These are phyloP conservation scores for Salix udensis DNA, from an alignment of 345 rosid genomes.

Conservation along the genomic window DNA sequence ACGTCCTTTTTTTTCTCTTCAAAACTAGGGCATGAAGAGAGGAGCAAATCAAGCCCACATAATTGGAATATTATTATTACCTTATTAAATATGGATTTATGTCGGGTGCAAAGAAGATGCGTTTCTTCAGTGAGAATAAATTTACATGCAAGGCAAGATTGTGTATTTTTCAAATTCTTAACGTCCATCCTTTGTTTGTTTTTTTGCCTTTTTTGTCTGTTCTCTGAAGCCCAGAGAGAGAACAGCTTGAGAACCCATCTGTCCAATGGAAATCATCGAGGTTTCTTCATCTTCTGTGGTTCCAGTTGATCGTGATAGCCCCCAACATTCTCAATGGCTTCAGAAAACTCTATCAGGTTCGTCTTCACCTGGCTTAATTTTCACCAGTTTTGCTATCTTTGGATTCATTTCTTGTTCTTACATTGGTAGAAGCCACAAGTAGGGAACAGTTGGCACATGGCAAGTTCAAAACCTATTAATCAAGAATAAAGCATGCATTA, in stretches of 20 bases:
- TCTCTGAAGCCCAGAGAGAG: background rate
- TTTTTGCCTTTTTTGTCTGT: background rate
- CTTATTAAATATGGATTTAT: background rate
- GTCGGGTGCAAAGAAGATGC: background rate
- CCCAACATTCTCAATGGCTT: slow-evolving; percentile 37
- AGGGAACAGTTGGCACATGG: too few species aligned
- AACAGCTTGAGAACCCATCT: background rate
- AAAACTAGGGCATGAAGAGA: background rate
- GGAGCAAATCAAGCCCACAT: background rate
- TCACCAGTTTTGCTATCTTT: background rate
- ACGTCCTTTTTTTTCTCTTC: background rate
- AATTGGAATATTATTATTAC: background rate
- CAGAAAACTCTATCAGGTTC: slow-evolving; percentile 37
- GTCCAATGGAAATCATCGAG: slow-evolving; percentile 12
- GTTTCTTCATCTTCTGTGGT: slow-evolving; percentile 2
- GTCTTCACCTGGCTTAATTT: background rate
- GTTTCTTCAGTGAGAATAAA: background rate
- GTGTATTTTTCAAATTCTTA: slow-evolving; percentile 11
- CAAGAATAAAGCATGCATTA: background rate
- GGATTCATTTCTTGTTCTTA: background rate
- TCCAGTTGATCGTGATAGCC: background rate
- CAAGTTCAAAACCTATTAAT: background rate
- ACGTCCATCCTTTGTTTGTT: slow-evolving; percentile 11
- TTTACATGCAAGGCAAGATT: background rate
- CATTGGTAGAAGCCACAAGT: background rate